Conservation (phyloP, 345 rosid species). For the Gynandropsis gynandra region DNA sequence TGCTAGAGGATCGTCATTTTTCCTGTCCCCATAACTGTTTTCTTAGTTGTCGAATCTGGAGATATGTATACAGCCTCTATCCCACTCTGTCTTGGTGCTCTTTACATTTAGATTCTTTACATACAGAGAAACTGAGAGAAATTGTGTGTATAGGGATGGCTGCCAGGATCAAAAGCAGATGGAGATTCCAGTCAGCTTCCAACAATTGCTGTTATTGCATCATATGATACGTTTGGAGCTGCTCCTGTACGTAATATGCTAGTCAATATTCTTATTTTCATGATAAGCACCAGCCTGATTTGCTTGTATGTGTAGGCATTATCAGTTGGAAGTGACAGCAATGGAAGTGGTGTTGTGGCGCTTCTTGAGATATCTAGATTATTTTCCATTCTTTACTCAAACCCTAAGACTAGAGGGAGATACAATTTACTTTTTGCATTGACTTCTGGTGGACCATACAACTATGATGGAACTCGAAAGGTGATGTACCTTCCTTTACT, state of each 20-base stretch:
- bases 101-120: not conserved
- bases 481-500: conserved; percentile 32
- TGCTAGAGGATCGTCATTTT: not conserved
- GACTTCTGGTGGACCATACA: conserved; percentile 95
- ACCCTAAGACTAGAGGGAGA: conserved; percentile 91
- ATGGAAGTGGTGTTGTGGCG: conserved; percentile 91
- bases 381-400: conserved; percentile 83
- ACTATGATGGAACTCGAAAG: conserved; percentile 95
- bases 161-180: conserved; percentile 81
- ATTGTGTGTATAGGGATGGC: conserved; percentile 72
- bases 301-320: conserved; percentile 56
- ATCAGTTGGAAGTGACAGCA: conserved; percentile 94
- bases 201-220: conserved; percentile 89
- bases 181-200: conserved; percentile 88
- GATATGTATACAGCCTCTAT: not conserved
- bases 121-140: conserved; percentile 11
- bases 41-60: conserved; percentile 9
- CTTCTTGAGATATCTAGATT: conserved; percentile 95
- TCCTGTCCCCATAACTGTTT: not conserved
- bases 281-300: conserved; percentile 14
- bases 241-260: conserved; percentile 74
- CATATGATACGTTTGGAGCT: conserved; percentile 95
- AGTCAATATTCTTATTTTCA: conserved; percentile 7
- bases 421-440: conserved; percentile 91
- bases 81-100: not conserved